A percentile compares a stretch with the other conserved stretches of the same genome.
Evolutionary conservation across 2,329 filamentous ascomycete species (phyloP).

Genomic region (Mycogone perniciosa): DNA sequence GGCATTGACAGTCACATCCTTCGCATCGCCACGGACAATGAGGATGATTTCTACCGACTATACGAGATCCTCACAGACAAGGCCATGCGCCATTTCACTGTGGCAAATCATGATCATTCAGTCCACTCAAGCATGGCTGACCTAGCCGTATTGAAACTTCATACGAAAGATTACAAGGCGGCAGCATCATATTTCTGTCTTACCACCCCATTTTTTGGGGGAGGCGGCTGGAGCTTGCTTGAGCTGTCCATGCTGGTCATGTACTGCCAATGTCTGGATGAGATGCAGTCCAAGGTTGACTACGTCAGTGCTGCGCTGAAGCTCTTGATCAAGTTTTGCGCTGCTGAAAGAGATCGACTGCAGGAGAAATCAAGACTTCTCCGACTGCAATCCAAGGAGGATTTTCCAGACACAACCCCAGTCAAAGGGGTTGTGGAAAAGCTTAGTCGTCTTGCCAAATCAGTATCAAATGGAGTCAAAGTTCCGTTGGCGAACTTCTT

Average conservation of each 20-base stretch:
- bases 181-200: constrained; percentile 74
- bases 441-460: constrained; percentile 39
- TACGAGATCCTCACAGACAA: constrained; percentile 78
- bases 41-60: constrained; percentile 57
- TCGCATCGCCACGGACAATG: constrained; percentile 53
- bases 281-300: constrained; percentile 69
- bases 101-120: constrained; percentile 71
- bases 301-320: constrained; percentile 71
- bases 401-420: constrained; percentile 26
- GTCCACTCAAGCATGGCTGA: constrained; percentile 75
- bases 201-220: constrained; percentile 72
- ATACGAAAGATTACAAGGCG: constrained; percentile 63
- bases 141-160: constrained; percentile 76
- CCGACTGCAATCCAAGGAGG: constrained; percentile 11
- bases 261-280: constrained; percentile 75
- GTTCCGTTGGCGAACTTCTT: constrained; percentile 71
- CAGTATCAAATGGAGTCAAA: constrained; percentile 51
- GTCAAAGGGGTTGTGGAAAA: constrained; percentile 44
- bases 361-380: constrained; percentile 27
- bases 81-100: constrained; percentile 73
- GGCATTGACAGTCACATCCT: constrained; percentile 45
- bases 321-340: constrained; percentile 62
- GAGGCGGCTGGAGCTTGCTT: constrained; percentile 69
- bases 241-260: constrained; percentile 81
- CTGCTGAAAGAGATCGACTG: constrained; percentile 45